These are phyloP conservation scores for Erysimum cheiranthoides DNA, from an alignment of 345 rosid species.

Conservation along the genomic window DNA sequence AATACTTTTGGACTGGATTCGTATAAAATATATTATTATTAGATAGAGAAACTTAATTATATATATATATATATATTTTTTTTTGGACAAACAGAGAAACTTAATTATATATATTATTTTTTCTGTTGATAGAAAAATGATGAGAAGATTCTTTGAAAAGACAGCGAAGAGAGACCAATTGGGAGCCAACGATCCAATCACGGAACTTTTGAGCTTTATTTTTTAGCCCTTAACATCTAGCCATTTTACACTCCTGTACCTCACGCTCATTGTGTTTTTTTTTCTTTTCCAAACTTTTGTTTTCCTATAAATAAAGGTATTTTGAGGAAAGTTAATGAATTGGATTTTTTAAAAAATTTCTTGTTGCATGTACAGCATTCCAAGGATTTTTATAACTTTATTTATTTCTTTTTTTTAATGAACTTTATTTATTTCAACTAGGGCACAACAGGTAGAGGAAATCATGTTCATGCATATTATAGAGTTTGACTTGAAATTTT, in stretches of 20 bases:
- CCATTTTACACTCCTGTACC: slow-evolving; percentile 14
- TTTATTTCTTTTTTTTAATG: too few relatives aligned
- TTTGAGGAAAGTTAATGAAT: background rate
- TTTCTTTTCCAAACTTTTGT: background rate
- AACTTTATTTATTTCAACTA: slow-evolving; percentile 26
- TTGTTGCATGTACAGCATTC: background rate
- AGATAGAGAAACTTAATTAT: background rate
- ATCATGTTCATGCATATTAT: slow-evolving; percentile 29
- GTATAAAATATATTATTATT: background rate
- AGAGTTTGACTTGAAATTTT: slow-evolving; percentile 21
- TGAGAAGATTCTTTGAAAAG: slow-evolving; percentile 32
- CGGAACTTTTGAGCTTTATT: background rate
- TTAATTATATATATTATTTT: background rate
- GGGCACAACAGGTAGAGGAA: slow-evolving; percentile 10
- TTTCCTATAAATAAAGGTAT: background rate
- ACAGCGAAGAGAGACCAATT: slow-evolving; percentile 24
- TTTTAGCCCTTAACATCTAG: background rate
- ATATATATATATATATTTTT: too few relatives aligned
- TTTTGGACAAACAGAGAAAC: too few relatives aligned
- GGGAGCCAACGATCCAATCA: slow-evolving; percentile 41
- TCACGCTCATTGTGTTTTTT: background rate
- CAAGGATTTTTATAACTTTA: background rate
- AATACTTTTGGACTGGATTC: slow-evolving; percentile 15
- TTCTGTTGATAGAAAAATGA: slow-evolving; percentile 16
- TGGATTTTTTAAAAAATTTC: background rate